phyloP scores from a whole-genome alignment of 768 basidiomycete species.

The Sporobolomyces pararoseus region DNA sequence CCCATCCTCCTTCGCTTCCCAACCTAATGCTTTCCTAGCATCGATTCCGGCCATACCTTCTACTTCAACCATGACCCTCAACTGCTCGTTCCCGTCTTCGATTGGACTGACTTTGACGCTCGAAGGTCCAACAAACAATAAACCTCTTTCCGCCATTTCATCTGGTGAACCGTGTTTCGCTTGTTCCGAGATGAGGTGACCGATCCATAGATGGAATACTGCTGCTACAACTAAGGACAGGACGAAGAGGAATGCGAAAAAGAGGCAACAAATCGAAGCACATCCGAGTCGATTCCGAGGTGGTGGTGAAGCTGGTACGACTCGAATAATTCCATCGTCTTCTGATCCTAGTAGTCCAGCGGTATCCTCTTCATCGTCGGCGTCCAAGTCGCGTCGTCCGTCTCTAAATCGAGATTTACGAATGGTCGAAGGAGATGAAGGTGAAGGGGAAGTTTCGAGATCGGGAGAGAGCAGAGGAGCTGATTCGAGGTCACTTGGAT shows the following conservation, averaged over 20 bases:
- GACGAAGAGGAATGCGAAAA: conserved; percentile 21
- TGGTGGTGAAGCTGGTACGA: conserved; percentile 2
- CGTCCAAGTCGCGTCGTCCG: conserved; percentile 25
- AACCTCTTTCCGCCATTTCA: conserved; percentile 26
- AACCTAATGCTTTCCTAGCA: conserved; percentile 29
- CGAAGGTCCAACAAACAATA: conserved; percentile 24
- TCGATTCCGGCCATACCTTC: conserved; percentile 35
- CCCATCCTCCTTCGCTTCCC: conserved; percentile 29
- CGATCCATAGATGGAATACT: conserved; percentile 35
- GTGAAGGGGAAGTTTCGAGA: background rate
- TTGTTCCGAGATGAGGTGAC: conserved; percentile 36
- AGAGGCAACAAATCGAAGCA: conserved; percentile 21
- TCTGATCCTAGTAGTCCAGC: background rate
- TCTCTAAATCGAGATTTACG: conserved; percentile 23
- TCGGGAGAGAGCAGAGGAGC: conserved; percentile 16
- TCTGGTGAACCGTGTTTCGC: conserved; percentile 17
- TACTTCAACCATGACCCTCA: conserved; percentile 20
- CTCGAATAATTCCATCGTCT: conserved; percentile 25
- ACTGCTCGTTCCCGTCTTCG: background rate
- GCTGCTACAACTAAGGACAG: conserved; percentile 25
- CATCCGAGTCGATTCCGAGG: background rate
- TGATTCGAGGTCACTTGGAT: conserved; percentile 13
- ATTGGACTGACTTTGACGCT: conserved; percentile 22
- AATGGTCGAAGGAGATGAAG: conserved; percentile 2
- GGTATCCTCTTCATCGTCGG: conserved; percentile 21